Conservation (phyloP, 2,329 filamentous ascomycete species). For the Thelonectria discophora region DNA sequence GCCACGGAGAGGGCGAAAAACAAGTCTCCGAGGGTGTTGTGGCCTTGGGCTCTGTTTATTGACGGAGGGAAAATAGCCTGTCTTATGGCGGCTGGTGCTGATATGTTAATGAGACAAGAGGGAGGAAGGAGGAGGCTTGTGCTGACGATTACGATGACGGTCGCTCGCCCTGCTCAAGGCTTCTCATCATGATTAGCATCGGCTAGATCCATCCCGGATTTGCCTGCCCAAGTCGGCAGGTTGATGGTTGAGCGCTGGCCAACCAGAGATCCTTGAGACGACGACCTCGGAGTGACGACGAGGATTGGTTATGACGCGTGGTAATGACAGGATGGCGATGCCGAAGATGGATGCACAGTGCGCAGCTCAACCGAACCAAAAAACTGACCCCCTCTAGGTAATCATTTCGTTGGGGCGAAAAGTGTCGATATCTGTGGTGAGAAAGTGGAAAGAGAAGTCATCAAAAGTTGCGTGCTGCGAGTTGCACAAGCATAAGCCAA, state of each 20-base stretch:
- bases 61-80: neutral
- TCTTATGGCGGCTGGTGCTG: neutral
- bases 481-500: neutral
- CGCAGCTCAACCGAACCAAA: slow-evolving; percentile 4
- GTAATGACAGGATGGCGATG: slow-evolving; percentile 13
- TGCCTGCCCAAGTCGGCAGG: slow-evolving; percentile 5
- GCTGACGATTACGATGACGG: slow-evolving; percentile 13
- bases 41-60: slow-evolving; percentile 14
- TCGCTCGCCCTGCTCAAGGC: neutral
- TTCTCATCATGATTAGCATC: slow-evolving; percentile 7
- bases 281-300: slow-evolving; percentile 6
- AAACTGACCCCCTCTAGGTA: neutral
- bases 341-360: slow-evolving; percentile 8
- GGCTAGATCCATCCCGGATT: slow-evolving; percentile 4
- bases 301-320: slow-evolving; percentile 20
- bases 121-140: neutral
- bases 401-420: neutral
- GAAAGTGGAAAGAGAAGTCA: neutral
- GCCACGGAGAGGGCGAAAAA: slow-evolving; percentile 16
- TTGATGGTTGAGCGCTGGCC: slow-evolving; percentile 17
- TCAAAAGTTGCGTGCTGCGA: neutral
- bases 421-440: neutral
- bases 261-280: slow-evolving; percentile 16
- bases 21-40: slow-evolving; percentile 28
- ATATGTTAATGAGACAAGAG: slow-evolving; percentile 4